A percentile compares a stretch with the other conserved stretches of the same genome.
Conservation (phyloP, 2,329 filamentous ascomycete genomes). For the Penicillium sp. region DNA sequence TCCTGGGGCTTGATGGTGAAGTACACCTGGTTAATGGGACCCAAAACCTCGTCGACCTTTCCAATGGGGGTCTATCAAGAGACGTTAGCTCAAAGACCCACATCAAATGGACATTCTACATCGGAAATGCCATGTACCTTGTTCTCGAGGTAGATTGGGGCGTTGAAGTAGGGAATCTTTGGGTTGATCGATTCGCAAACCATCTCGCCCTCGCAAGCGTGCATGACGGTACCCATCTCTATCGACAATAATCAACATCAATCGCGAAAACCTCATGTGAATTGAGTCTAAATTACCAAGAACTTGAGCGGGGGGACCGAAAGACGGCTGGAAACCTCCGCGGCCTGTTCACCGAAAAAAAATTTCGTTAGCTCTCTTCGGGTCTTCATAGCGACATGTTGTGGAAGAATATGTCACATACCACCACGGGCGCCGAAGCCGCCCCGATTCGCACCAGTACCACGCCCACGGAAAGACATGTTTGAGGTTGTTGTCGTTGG, state of each 20-base stretch:
- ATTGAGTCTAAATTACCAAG: conserved; percentile 41
- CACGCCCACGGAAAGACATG: conserved; percentile 60
- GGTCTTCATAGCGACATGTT: conserved; percentile 1
- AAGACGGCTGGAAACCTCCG: conserved; percentile 57
- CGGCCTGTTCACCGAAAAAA: conserved; percentile 45
- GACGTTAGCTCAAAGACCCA: conserved; percentile 13
- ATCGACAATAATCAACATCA: conserved; percentile 26
- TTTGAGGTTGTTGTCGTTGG: conserved; percentile 28
- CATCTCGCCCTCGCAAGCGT: conserved; percentile 95
- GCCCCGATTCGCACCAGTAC: conserved; percentile 51
- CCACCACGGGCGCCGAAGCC: conserved; percentile 40
- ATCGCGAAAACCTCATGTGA: not conserved
- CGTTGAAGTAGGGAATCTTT: conserved; percentile 98
- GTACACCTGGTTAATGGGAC: conserved; percentile 94
- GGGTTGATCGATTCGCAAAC: conserved; percentile 91
- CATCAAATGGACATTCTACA: too few relatives aligned
- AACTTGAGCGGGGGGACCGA: conserved; percentile 58
- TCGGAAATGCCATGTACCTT: conserved; percentile 53
- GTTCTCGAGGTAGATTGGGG: conserved; percentile 97
- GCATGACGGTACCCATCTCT: conserved; percentile 93
- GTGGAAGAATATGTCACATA: conserved; percentile 21
- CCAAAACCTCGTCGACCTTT: conserved; percentile 97
- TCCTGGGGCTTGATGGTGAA: conserved; percentile 98
- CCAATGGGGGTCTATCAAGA: conserved; percentile 66
- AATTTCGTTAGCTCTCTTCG: conserved; percentile 29